Base-by-base conservation (phyloP, 176 grass and related monocot genomes). In the Juncus inflexus region DNA sequence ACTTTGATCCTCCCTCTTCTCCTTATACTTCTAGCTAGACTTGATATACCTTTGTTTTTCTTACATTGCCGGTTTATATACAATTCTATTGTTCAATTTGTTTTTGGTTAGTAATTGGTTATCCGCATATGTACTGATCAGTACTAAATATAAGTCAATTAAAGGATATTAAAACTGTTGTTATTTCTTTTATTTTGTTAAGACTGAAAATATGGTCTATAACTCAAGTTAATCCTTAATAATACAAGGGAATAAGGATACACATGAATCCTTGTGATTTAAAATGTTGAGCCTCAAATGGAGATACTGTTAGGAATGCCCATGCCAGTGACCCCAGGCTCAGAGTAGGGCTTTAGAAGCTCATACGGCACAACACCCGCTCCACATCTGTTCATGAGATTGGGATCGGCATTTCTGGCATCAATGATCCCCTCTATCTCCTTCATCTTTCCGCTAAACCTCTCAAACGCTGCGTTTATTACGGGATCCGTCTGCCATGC, bases 291-390 rank as follows among this genome's bases (percentile, higher is more conserved):
- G 0, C 12, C 37, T 95, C 62, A 95, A 9, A 95, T 95, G 41
- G 90, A 95, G 36, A 89, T 83, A 64, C 85, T 89, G 50, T 78
- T 83, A 0, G 90, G 90, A 60, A 86, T 82, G 39, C 89, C 89
- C 19, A 51, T 82, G 3, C 63, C 84, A 1, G 75, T 90, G 7
- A 90, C 82, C 36, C 78, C 66, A 0, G 58, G 75, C 9, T 56
- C 70, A 0, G 70, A 85, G 50, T 41, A 79, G 6, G 84, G 81
- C 58, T 61, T 77, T 9, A 92, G 81, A 10, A 92, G 71, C 62
- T 77, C 81, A 35, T 87, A 92, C 0, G 75, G 78, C 8, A 82
- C 64, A 6, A 92, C 45, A 6, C 89, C 89, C 3, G 84, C 74
- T 1, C 89, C 84, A 7, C 41, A 38, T 62, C 89, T 63, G 50